Percentiles rank a stretch among this genome's conserved stretches.
These are phyloP conservation scores for Erigeron philadelphicus DNA, from an alignment of 140 eudicot species.

Conservation along the genomic window DNA sequence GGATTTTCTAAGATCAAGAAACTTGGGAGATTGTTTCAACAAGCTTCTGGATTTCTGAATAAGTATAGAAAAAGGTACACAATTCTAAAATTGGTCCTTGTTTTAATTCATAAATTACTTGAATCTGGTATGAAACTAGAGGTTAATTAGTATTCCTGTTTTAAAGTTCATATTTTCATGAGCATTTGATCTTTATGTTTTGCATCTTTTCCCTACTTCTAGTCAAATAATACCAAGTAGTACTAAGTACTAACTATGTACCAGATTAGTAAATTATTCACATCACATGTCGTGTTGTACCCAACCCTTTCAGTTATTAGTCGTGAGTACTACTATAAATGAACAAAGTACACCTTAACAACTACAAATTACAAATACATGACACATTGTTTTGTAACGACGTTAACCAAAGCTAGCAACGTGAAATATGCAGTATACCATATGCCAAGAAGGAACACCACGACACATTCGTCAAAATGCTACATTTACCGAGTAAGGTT, in stretches of 20 bases:
- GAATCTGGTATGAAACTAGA: not conserved
- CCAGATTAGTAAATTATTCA: not conserved
- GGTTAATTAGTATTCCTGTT: too few relatives aligned
- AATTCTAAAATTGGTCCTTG: not conserved
- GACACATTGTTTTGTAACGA: not conserved
- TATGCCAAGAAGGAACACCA: not conserved
- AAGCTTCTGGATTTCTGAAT: not conserved
- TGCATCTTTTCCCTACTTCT: too few relatives aligned
- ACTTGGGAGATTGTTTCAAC: not conserved
- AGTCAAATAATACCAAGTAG: too few relatives aligned
- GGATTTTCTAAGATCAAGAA: not conserved
- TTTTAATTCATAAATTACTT: not conserved
- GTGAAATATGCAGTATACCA: constrained; percentile 1
- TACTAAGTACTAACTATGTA: too few relatives aligned
- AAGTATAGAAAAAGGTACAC: constrained; percentile 3
- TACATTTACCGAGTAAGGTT: not conserved
- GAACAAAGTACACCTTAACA: not conserved
- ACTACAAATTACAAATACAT: not conserved
- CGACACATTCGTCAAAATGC: not conserved
- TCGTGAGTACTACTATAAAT: not conserved
- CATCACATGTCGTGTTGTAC: not conserved
- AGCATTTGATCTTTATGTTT: too few relatives aligned
- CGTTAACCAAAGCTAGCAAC: not conserved
- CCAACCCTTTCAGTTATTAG: not conserved
- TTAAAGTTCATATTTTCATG: too few relatives aligned